Evolutionary conservation across 2,329 filamentous ascomycete genomes (phyloP).

Genomic region (Beauveria australis): DNA sequence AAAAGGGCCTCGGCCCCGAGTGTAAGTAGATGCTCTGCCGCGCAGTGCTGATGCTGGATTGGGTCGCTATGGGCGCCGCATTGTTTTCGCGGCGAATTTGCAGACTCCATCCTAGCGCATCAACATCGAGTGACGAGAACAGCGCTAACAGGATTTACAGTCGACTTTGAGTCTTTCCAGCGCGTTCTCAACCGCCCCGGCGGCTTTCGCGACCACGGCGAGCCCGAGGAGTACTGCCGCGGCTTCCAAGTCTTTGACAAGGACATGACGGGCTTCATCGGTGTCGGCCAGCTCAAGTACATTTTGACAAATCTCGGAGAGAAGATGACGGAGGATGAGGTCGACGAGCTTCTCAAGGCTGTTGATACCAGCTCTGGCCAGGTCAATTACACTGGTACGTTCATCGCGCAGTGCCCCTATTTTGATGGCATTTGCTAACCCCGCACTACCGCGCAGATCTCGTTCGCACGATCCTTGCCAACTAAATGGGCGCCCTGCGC

Average conservation of each 20-base stretch:
- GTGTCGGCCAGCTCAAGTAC: conserved; percentile 95
- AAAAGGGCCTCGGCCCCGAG: conserved; percentile 81
- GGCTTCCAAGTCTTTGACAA: conserved; percentile 99
- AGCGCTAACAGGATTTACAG: conserved; percentile 35
- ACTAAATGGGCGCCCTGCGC: conserved; percentile 39
- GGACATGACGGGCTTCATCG: conserved; percentile 96
- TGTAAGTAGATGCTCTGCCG: conserved; percentile 54
- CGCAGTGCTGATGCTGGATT: conserved; percentile 7
- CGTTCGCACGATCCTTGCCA: conserved; percentile 78
- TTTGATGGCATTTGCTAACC: not conserved
- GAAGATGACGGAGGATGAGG: conserved; percentile 99
- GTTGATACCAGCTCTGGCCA: conserved; percentile 93
- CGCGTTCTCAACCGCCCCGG: conserved; percentile 95
- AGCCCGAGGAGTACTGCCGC: conserved; percentile 96
- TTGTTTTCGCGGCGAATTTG: not conserved
- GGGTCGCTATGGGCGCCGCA: conserved; percentile 3
- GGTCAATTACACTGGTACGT: conserved; percentile 91
- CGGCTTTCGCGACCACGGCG: conserved; percentile 95
- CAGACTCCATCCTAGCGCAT: not conserved
- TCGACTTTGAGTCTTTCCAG: conserved; percentile 96
- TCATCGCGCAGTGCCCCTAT: not conserved
- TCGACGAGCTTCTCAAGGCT: conserved; percentile 96
- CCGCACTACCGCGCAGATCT: conserved; percentile 48
- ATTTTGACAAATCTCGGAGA: conserved; percentile 96
- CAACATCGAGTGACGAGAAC: not conserved